Evolutionary conservation across 108 stramenopile genomes (phyloP), one percentile per base, ranked within the genome.

Genomic region (Poteriospumella lacustris): DNA sequence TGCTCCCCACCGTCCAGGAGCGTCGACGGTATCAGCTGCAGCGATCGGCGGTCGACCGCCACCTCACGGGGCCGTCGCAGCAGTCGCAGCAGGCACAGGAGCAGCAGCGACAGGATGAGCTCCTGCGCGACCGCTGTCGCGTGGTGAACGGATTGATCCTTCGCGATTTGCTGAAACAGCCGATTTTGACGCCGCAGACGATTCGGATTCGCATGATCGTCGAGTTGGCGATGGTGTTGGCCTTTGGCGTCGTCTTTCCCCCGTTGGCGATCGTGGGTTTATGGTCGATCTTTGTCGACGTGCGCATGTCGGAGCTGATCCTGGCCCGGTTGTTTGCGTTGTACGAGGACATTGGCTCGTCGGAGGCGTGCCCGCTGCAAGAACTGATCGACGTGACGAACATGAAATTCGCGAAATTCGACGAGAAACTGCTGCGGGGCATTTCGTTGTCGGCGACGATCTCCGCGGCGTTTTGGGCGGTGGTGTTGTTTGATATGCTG

Each of bases 211-310:
- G 60, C 36, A 64, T 64, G 9, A 64, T 24, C 5, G 36, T 31
- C 3, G 24, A 9, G 31, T 12, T 64, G 15, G 60, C 12, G 60
- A 12, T 3, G 33, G 28, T 64, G 31, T 5, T 64, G 29, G 36
- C 60, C 15, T 64, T 64, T 33, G 60, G 60, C 5, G 60, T 34
- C 36, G 31, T 64, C 33, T 64, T 64, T 12, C 60, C 60, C 36
- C 24, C 3, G 28, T 24, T 64, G 31, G 60, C 60, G 12, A 64
- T 64, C 31, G 3, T 64, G 29, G n/a, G n/a, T n/a, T n/a, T n/a
- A n/a, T n/a, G n/a, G n/a, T n/a, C n/a, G n/a, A n/a, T n/a, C n/a
- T n/a, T n/a, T n/a, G n/a, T n/a, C n/a, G n/a, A n/a, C n/a, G n/a
- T n/a, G n/a, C n/a, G n/a, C n/a, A n/a, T n/a, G n/a, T n/a, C n/a